Percentiles rank a stretch among this genome's conserved stretches.
Conservation (phyloP, 306 rosid species). For the Castanea sativa region DNA sequence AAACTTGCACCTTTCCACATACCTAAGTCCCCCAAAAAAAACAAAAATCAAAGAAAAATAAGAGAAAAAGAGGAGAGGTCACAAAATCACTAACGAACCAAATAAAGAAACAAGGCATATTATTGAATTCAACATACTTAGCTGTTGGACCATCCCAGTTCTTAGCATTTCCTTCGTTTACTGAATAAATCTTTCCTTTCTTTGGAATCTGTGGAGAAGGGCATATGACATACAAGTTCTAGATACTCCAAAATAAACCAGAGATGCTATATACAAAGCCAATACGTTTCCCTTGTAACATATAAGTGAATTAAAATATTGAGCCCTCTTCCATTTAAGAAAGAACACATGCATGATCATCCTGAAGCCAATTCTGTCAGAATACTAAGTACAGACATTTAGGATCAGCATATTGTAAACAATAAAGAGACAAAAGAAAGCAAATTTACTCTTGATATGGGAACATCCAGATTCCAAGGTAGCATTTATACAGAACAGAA, state of each 20-base stretch:
- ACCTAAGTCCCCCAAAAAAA: slow-evolving; percentile 37
- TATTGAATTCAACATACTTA: slow-evolving; percentile 44
- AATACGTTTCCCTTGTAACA: not conserved
- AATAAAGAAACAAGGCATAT: not conserved
- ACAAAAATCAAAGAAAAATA: not conserved
- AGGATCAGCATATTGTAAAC: not conserved
- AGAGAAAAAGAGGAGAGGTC: not conserved
- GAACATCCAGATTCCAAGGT: too few species aligned
- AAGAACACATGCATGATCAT: not conserved
- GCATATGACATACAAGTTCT: slow-evolving; percentile 14
- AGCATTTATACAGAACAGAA: not conserved
- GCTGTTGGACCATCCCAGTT: slow-evolving; percentile 95
- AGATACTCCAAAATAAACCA: not conserved
- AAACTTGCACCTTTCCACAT: slow-evolving; percentile 85
- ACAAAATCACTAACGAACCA: slow-evolving; percentile 13
- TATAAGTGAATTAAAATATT: not conserved
- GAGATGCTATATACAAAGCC: not conserved
- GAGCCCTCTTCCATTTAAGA: not conserved
- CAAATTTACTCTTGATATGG: not conserved
- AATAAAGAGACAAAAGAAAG: not conserved
- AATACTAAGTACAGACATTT: not conserved
- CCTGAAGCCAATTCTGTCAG: not conserved
- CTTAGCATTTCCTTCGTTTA: slow-evolving; percentile 97
- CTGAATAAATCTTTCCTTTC: slow-evolving; percentile 93
- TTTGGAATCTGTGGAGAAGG: slow-evolving; percentile 62